Evolutionary conservation across 495 filamentous ascomycete species (phyloP).

Genomic region (Neurospora pannonica): DNA sequence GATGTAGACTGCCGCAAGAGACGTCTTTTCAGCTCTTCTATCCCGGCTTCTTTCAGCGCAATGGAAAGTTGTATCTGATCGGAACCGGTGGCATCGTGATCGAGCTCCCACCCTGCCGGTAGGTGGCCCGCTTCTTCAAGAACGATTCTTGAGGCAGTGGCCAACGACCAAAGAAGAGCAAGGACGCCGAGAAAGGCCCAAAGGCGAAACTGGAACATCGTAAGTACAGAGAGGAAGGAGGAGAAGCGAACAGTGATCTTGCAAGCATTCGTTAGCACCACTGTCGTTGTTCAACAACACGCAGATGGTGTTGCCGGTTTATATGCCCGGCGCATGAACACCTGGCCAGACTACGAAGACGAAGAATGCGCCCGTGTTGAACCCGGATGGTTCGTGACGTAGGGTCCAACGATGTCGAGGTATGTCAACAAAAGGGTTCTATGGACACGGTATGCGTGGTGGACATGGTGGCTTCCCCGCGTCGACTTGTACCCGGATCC

Average conservation of each 20-base stretch:
- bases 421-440: not conserved
- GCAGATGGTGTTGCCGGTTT: not conserved
- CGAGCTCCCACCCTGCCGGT: constrained; percentile 17
- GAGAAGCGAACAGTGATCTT: not conserved
- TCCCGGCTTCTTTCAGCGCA: constrained; percentile 27
- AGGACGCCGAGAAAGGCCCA: constrained; percentile 9
- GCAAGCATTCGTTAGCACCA: not conserved
- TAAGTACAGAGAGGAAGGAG: not conserved
- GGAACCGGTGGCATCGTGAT: constrained; percentile 11
- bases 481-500: not conserved
- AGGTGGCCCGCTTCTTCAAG: constrained; percentile 11
- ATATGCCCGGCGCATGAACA: not conserved
- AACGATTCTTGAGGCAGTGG: constrained; percentile 9
- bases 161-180: not conserved
- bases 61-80: constrained; percentile 24
- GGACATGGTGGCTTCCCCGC: not conserved
- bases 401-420: not conserved
- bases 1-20: constrained; percentile 17
- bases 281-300: not conserved
- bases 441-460: not conserved
- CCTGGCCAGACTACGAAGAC: not conserved
- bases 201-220: constrained; percentile 7
- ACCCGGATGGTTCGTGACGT: not conserved
- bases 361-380: not conserved
- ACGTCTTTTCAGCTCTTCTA: constrained; percentile 24